Base-by-base conservation (phyloP, 2,329 filamentous ascomycete genomes). In the Zasmidium cellare region DNA sequence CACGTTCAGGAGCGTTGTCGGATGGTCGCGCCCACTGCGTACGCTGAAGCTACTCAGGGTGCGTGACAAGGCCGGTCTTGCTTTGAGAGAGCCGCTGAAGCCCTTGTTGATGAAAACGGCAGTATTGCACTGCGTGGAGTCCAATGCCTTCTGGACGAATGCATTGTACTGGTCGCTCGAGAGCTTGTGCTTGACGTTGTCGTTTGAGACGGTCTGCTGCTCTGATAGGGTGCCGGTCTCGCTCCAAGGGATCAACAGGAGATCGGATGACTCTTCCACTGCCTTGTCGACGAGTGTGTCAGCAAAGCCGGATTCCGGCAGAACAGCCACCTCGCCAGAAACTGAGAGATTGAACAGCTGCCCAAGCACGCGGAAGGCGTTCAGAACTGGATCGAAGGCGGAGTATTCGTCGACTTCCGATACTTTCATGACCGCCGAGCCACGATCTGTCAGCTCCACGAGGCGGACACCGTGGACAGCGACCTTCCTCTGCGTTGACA, bases 401-500 rank as follows among this genome's bases (percentile, higher is more conserved):
- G 68, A 78, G 74, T 75, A 84, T 50, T 94, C 90, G 41, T 92
- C 88, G 2, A 88, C 82, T 69, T 96, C 91, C 0, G 91, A 88
- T 11, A 96, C 91, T 67, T 91, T 88, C 93, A 97, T 97, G 67
- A 97, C 93, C 18, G 92, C 92, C 0, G 93, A 97, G 45, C 91
- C 89, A 82, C 93, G 91, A 67, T 97, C 92, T 0, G 91, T 96
- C 12, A 97, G 83, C 70, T 96, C 90, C 50, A 96, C 77, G 16
- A 97, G 82, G 14, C 92, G 88, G n/a, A 96, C 77, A 28, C 92
- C 93, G 67, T 96, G 91, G 0, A 92, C 88, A 35, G 46, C 28
- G 19, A 62, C 58, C 46, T 53, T 51, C 49, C 52, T 63, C 35
- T 46, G 44, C 16, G 46, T 58, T 2, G 49, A 24, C 16, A 55